These are phyloP conservation scores for Ottelia alismoides DNA, from an alignment of 106 monocot genomes.

Conservation along the genomic window DNA sequence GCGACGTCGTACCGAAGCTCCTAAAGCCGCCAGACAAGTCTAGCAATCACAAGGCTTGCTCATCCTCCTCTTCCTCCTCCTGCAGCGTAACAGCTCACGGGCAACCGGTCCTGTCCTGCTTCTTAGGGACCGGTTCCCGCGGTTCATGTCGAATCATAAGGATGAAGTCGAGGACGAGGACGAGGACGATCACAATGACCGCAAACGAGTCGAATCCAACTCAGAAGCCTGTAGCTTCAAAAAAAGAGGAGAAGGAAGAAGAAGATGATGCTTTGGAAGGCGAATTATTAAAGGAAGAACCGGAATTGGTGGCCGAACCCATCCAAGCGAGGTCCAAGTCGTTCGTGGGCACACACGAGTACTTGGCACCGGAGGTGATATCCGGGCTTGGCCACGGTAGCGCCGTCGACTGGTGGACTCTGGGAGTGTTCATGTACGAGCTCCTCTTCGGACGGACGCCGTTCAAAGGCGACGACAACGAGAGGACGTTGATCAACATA, in stretches of 20 bases:
- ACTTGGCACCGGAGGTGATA: conserved; percentile 95
- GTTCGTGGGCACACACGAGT: conserved; percentile 92
- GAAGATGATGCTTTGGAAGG: no score
- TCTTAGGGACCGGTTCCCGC: no score
- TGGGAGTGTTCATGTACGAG: conserved; percentile 87
- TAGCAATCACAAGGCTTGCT: no score
- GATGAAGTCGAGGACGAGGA: no score
- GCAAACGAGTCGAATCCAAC: no score
- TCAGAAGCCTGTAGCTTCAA: neutral
- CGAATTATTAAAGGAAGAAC: no score
- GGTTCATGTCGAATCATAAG: no score
- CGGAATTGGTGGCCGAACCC: conserved; percentile 77
- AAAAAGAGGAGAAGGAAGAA: neutral
- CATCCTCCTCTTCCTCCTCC: no score
- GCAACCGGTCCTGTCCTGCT: conserved; percentile 79
- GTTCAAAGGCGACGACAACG: conserved; percentile 81
- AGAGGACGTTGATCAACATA: conserved; percentile 79
- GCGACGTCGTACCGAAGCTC: conserved; percentile 72
- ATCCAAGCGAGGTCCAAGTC: conserved; percentile 62
- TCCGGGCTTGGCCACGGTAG: conserved; percentile 73
- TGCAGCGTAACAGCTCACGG: no score
- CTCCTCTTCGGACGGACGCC: conserved; percentile 74
- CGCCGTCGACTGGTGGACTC: conserved; percentile 94
- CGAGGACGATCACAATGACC: no score
- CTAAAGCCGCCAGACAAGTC: no score